A percentile compares a stretch with the other conserved stretches of the same genome.
phyloP scores from a whole-genome alignment of 1,139 yeast genomes.

The Taiozyma sp. region DNA sequence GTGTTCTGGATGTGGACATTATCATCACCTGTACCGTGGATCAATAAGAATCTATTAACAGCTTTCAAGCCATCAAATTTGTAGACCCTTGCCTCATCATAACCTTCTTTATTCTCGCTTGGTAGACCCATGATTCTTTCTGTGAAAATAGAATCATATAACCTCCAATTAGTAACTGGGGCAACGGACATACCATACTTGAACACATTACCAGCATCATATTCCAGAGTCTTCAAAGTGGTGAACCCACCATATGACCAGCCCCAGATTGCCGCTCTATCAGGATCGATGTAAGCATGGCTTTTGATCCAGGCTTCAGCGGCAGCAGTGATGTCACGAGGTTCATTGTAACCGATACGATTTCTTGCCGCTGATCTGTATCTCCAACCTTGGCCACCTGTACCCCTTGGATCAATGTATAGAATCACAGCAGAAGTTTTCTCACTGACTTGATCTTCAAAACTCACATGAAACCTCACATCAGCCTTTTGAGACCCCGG shows the following conservation, averaged over 20 bases:
- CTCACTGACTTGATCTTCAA: slow-evolving; percentile 62
- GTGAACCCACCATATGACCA: slow-evolving; percentile 78
- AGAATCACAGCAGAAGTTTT: slow-evolving; percentile 60
- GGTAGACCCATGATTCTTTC: slow-evolving; percentile 80
- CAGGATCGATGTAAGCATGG: slow-evolving; percentile 46
- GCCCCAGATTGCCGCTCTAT: slow-evolving; percentile 73
- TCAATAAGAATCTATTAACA: slow-evolving; percentile 56
- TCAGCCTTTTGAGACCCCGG: slow-evolving; percentile 73
- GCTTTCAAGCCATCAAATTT: slow-evolving; percentile 39
- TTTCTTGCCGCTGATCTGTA: slow-evolving; percentile 57
- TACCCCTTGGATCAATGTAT: slow-evolving; percentile 82
- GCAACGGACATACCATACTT: slow-evolving; percentile 73
- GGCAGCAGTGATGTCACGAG: slow-evolving; percentile 62
- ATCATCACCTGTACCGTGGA: slow-evolving; percentile 93
- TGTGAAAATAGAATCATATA: slow-evolving; percentile 70
- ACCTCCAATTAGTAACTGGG: slow-evolving; percentile 70
- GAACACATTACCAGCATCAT: slow-evolving; percentile 54
- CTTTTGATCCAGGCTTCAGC: slow-evolving; percentile 52
- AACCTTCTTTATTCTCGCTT: slow-evolving; percentile 43
- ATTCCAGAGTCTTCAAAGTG: slow-evolving; percentile 62
- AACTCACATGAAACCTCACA: slow-evolving; percentile 47
- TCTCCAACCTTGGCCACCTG: slow-evolving; percentile 74
- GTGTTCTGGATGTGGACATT: slow-evolving; percentile 87
- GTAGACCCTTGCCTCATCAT: slow-evolving; percentile 37
- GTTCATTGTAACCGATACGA: slow-evolving; percentile 72